Evolutionary conservation across 1,139 yeast species (phyloP), one percentile per base, ranked within the genome.

Genomic region (Petasospora rhodanensis): DNA sequence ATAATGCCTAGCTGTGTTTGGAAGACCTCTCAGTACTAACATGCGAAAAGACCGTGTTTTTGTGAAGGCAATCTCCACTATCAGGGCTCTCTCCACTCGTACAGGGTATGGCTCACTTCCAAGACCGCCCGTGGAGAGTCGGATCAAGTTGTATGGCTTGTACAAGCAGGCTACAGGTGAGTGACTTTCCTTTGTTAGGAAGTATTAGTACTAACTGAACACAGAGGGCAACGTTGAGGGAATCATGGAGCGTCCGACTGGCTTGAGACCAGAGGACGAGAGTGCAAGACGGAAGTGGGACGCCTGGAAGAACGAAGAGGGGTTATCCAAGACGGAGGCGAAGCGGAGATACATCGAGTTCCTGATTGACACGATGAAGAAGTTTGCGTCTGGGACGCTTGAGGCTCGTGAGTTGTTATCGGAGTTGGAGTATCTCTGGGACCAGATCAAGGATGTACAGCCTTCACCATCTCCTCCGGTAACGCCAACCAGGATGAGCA

Each of bases 191-290:
- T n/a, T n/a, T n/a, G n/a, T n/a, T 18, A 18, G 20, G 7, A 8
- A 18, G 7, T 8, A 18, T 18, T 18, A 18, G 20, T 18, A 26
- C 27, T 24, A 28, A 28, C 31, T 4, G 10, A 9, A 13, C 26
- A 83, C 93, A 4, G 94, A 83, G 57, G 95, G 95, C 3, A 76
- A 85, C 54, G 86, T 81, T 5, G 74, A 72, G 30, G 79, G 80
- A 2, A 66, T 79, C 18, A 72, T 79, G 76, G 70, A 72, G 2
- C 64, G 86, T 28, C 89, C 91, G 1, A 57, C 60, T 2, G 89
- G 87, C 6, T 61, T 59, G 31, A 58, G 75, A 1, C 64, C 72
- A 7, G 85, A 77, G 45, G 84, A 76, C 48, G 79, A 73, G 47
- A 80, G 79, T 4, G 82, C 82, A 7, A 71, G 73, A 49, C 71